Evolutionary conservation across 345 rosid genomes (phyloP).

Genomic region (Clarkia xantiana): DNA sequence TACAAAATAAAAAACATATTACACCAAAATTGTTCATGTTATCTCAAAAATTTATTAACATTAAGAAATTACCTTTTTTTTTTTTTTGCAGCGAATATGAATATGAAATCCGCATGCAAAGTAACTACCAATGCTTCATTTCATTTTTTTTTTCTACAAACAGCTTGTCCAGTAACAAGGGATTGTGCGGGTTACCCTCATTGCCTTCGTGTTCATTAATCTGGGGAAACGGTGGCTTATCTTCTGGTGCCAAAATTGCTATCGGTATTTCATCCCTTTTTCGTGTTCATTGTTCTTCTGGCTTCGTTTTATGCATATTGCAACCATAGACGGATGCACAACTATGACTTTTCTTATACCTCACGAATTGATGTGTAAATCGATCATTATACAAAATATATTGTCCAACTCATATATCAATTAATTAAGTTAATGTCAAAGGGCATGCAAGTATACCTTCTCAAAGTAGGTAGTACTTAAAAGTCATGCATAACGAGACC

Average conservation of each 20-base stretch:
- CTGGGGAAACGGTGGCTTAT: conserved; percentile 79
- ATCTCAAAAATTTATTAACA: no score
- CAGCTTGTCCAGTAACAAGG: conserved; percentile 93
- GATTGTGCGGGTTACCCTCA: conserved; percentile 79
- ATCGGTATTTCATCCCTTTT: conserved; percentile 45
- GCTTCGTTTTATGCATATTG: conserved; percentile 42
- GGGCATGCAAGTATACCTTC: no score
- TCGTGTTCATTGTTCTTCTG: conserved; percentile 27
- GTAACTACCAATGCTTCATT: neutral
- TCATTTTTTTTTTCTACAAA: conserved; percentile 1
- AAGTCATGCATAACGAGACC: no score
- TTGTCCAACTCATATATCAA: no score
- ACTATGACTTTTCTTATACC: conserved; percentile 90
- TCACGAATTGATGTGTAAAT: conserved; percentile 81
- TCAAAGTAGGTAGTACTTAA: no score
- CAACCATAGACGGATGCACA: conserved; percentile 59
- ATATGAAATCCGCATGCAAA: neutral
- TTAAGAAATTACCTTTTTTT: neutral
- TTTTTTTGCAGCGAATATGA: neutral
- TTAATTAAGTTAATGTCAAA: no score
- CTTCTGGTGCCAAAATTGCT: conserved; percentile 66
- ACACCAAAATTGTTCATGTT: no score
- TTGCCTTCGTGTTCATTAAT: conserved; percentile 66
- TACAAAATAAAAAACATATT: no score
- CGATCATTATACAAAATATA: no score